These are phyloP conservation scores for Elongisporangium prolatum DNA, from an alignment of 352 stramenopile genomes.

Conservation along the genomic window DNA sequence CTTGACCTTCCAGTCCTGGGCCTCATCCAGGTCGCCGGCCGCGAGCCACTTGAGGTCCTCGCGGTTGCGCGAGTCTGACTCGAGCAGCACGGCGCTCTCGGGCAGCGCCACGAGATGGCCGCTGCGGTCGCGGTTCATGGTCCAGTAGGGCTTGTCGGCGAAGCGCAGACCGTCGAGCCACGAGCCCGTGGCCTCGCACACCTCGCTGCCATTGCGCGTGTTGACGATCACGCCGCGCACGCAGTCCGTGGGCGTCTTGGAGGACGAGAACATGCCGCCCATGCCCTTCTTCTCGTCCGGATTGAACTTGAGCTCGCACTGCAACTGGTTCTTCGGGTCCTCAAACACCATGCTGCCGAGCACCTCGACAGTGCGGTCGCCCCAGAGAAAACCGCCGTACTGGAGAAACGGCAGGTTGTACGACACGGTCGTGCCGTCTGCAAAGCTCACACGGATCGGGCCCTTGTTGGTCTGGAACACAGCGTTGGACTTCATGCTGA, in stretches of 20 bases:
- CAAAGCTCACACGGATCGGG: conserved; percentile 66
- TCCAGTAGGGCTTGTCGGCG: conserved; percentile 67
- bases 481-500: conserved; percentile 85
- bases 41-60: conserved; percentile 71
- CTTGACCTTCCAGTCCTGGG: conserved; percentile 83
- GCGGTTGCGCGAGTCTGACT: conserved; percentile 66
- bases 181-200: conserved; percentile 70
- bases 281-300: conserved; percentile 85
- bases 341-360: conserved; percentile 67
- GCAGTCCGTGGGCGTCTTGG: conserved; percentile 73
- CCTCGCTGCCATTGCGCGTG: conserved; percentile 48
- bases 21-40: conserved; percentile 62
- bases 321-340: conserved; percentile 66
- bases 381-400: conserved; percentile 74
- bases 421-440: conserved; percentile 58
- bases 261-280: conserved; percentile 76
- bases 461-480: conserved; percentile 78
- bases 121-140: conserved; percentile 50
- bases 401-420: conserved; percentile 74
- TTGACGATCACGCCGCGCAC: conserved; percentile 67
- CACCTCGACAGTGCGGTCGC: conserved; percentile 78
- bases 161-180: conserved; percentile 79
- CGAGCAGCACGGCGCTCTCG: conserved; percentile 49
- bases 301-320: conserved; percentile 76
- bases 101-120: conserved; percentile 52